Evolutionary conservation across 1,284 basidiomycete genomes (phyloP).

Genomic region (Phenoliferia sp.): DNA sequence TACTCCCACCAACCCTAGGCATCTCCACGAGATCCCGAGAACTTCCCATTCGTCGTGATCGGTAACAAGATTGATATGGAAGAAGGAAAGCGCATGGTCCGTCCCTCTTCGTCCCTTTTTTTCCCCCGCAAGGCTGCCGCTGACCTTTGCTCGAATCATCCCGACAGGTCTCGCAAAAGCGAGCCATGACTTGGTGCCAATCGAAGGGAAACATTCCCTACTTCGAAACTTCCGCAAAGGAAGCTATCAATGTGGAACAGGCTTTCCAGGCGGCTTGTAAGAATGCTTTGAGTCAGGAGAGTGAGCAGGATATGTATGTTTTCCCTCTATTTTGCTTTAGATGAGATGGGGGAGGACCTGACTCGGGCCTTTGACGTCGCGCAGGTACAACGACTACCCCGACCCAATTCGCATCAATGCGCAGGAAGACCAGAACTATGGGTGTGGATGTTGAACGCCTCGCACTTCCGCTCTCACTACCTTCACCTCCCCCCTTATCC

Average conservation of each 20-base stretch:
- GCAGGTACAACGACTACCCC: slow-evolving; percentile 94
- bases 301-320: slow-evolving; percentile 85
- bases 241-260: slow-evolving; percentile 99
- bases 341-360: not conserved
- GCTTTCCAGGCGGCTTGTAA: slow-evolving; percentile 99
- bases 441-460: slow-evolving; percentile 20
- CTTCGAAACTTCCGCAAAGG: slow-evolving; percentile 99
- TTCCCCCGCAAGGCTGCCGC: slow-evolving; percentile 1
- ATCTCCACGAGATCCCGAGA: slow-evolving; percentile 96
- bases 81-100: slow-evolving; percentile 93
- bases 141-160: not conserved
- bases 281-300: slow-evolving; percentile 95
- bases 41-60: slow-evolving; percentile 96
- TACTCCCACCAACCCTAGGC: slow-evolving; percentile 52
- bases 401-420: slow-evolving; percentile 86
- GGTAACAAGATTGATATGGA: slow-evolving; percentile 99
- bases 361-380: not conserved
- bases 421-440: slow-evolving; percentile 26
- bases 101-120: slow-evolving; percentile 35
- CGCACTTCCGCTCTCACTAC: not conserved
- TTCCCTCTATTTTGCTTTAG: not conserved
- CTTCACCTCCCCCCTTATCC: not conserved
- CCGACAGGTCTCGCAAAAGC: slow-evolving; percentile 89
- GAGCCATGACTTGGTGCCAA: slow-evolving; percentile 99
- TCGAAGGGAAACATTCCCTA: slow-evolving; percentile 99